These are phyloP conservation scores for Royoungia palumana DNA, from an alignment of 768 basidiomycete species.

Conservation along the genomic window DNA sequence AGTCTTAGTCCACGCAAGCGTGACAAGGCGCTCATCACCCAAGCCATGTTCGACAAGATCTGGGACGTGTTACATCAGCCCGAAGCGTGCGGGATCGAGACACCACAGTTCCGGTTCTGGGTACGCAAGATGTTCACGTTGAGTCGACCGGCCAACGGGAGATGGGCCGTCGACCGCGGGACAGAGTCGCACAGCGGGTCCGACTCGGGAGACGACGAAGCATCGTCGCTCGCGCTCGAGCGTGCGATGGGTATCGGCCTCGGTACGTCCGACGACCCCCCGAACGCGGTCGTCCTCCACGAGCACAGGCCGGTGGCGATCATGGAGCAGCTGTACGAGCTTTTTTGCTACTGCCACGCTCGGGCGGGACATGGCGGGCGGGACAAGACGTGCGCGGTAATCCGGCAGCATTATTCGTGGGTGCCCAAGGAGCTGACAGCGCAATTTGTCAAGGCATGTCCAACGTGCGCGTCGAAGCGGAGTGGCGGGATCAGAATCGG, in stretches of 20 bases:
- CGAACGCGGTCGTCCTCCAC: slow-evolving; percentile 56
- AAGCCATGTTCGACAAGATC: slow-evolving; percentile 66
- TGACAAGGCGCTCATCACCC: slow-evolving; percentile 72
- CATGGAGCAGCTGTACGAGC: slow-evolving; percentile 73
- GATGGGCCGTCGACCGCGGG: background rate
- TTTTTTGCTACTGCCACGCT: slow-evolving; percentile 71
- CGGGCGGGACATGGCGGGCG: slow-evolving; percentile 68
- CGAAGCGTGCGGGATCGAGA: slow-evolving; percentile 41
- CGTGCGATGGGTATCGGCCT: slow-evolving; percentile 15
- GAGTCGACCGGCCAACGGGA: slow-evolving; percentile 24
- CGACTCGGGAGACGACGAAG: background rate
- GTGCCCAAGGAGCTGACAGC: slow-evolving; percentile 82
- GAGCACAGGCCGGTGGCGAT: slow-evolving; percentile 73
- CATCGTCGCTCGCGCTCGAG: slow-evolving; percentile 13
- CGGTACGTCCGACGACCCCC: slow-evolving; percentile 10
- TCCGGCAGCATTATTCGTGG: slow-evolving; percentile 74
- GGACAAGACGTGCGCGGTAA: slow-evolving; percentile 69
- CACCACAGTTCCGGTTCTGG: slow-evolving; percentile 79
- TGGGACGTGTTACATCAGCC: slow-evolving; percentile 63
- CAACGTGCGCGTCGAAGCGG: slow-evolving; percentile 59
- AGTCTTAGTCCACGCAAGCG: slow-evolving; percentile 55
- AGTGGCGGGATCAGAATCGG: slow-evolving; percentile 13
- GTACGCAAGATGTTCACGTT: slow-evolving; percentile 76
- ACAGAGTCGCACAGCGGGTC: no score
- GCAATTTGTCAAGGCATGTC: slow-evolving; percentile 75